phyloP scores from a whole-genome alignment of 2,329 filamentous ascomycete genomes.

The Alternaria novae-zelandiae region DNA sequence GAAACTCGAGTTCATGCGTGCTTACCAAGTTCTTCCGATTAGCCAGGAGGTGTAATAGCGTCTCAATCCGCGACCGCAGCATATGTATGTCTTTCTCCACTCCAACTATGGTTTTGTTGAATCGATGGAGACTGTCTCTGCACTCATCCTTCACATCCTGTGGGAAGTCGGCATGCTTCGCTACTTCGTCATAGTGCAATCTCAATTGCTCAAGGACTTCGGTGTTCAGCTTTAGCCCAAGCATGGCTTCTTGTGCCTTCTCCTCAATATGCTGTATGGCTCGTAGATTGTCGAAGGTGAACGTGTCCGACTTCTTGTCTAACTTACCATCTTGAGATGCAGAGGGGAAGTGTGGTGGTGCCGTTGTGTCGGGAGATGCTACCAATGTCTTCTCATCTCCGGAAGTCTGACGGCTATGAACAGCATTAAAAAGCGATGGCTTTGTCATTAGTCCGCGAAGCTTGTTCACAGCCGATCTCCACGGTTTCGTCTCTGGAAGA shows the following conservation, averaged over 20 bases:
- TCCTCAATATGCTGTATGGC: slow-evolving; percentile 46
- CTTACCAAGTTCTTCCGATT: slow-evolving; percentile 31
- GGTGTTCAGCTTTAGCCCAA: slow-evolving; percentile 42
- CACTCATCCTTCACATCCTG: slow-evolving; percentile 8
- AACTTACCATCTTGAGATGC: too few species aligned
- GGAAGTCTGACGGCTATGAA: too few species aligned
- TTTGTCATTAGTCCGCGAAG: too few species aligned
- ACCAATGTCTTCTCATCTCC: background rate
- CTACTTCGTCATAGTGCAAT: slow-evolving; percentile 17
- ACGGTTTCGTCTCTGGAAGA: too few species aligned
- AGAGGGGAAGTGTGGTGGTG: background rate
- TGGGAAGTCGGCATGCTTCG: slow-evolving; percentile 7
- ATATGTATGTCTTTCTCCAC: slow-evolving; percentile 22
- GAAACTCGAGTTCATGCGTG: too few species aligned
- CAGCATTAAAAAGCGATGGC: too few species aligned
- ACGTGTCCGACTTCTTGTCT: too few species aligned
- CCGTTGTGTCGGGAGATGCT: background rate
- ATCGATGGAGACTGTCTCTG: slow-evolving; percentile 10
- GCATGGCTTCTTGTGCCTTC: slow-evolving; percentile 44
- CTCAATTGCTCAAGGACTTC: slow-evolving; percentile 35
- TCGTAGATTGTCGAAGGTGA: slow-evolving; percentile 42
- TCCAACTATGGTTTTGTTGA: slow-evolving; percentile 11
- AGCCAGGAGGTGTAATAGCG: slow-evolving; percentile 17
- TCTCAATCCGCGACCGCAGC: slow-evolving; percentile 20
- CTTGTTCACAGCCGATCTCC: background rate